phyloP scores from a whole-genome alignment of 2,329 filamentous ascomycete genomes.

The Fonsecaea multimorphosa region DNA sequence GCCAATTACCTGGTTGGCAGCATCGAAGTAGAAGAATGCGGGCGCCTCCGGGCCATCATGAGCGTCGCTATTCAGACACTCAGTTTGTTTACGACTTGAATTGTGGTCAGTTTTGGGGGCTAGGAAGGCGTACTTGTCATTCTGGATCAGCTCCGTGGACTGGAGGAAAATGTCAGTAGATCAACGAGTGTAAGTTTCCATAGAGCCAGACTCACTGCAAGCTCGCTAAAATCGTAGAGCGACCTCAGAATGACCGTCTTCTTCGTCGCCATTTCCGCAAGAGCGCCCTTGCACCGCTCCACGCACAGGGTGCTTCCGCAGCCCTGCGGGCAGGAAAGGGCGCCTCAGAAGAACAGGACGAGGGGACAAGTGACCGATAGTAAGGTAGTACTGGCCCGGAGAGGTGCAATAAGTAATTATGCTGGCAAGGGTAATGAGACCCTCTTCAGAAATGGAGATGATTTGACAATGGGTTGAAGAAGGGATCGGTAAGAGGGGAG shows the following conservation, averaged over 20 bases:
- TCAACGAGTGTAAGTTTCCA: not conserved
- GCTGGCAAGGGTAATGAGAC: not conserved
- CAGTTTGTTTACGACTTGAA: not conserved
- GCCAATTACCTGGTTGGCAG: conserved; percentile 24
- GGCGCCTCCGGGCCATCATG: conserved; percentile 26
- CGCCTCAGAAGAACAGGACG: not conserved
- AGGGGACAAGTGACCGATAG: not conserved
- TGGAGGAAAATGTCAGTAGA: conserved; percentile 1
- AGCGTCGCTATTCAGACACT: conserved; percentile 21
- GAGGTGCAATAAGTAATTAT: not conserved
- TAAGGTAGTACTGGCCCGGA: not conserved
- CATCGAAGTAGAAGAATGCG: conserved; percentile 33
- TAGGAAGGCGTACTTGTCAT: conserved; percentile 24
- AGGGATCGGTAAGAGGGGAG: conserved; percentile 1
- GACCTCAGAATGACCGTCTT: conserved; percentile 32
- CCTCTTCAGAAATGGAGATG: not conserved
- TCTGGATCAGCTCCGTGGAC: conserved; percentile 28
- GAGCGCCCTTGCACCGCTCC: not conserved
- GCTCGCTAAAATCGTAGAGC: conserved; percentile 26
- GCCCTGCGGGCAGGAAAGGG: conserved; percentile 5
- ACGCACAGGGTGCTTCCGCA: conserved; percentile 2
- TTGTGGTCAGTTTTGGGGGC: not conserved
- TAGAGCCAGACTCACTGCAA: conserved; percentile 23
- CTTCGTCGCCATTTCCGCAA: conserved; percentile 22
- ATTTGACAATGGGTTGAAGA: not conserved